Evolutionary conservation across 2,329 filamentous ascomycete genomes (phyloP), one percentile per base, ranked within the genome.

Genomic region (Nigrospora osmanthi): DNA sequence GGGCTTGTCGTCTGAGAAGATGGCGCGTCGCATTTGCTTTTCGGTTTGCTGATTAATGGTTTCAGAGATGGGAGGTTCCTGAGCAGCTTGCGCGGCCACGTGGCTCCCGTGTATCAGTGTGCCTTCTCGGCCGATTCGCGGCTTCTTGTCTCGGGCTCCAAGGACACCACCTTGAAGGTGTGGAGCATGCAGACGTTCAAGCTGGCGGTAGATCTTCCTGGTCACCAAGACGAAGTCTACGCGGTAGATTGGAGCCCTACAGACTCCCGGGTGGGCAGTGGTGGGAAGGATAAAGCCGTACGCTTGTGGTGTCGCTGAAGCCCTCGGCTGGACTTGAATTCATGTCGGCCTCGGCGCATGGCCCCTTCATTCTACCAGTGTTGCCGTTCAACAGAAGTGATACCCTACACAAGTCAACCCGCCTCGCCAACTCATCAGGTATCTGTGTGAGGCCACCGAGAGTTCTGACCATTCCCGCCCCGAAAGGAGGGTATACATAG

Each of bases 201-300:
- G 66, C 68, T 98, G 47, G 79, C 81, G 3, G 69, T 71, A 40
- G 90, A 96, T 68, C 70, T 97, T 38, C 89, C 90, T 0, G 89
- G 91, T 0, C 91, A 97, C 63, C 80, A 87, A 61, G 91, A 95
- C 57, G 88, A 96, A 63, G 90, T 96, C 0, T 96, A 90, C 64
- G 89, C 90, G 0, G 83, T 96, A 12, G 91, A 97, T 62, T 97
- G 91, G 93, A 90, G 87, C 54, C 85, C 89, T 0, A 90, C 96
- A 61, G 93, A 93, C 10, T 79, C 88, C 54, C 83, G 83, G 55
- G 90, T 97, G 14, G 89, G 83, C 15, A 95, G 89, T 62, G 93
- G 90, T 44, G 93, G 93, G 11, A 91, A 91, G 62, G 93, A 98
- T 64, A 96, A 95, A 64, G 80, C 80, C 3, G 79, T 85, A 16